Evolutionary conservation across 768 basidiomycete species (phyloP).

Genomic region (Boletus subparvulus): DNA sequence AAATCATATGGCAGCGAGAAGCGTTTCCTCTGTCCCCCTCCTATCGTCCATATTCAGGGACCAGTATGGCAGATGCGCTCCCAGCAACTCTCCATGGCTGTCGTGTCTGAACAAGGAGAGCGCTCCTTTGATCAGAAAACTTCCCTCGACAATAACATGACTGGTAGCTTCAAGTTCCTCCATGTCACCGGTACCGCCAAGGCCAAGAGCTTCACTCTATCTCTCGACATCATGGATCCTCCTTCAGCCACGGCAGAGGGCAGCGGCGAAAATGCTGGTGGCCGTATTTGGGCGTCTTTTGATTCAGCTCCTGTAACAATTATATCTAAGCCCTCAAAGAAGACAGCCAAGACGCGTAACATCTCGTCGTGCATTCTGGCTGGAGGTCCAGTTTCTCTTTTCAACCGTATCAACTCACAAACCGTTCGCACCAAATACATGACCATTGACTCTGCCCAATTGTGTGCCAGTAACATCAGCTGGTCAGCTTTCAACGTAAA

Average conservation of each 20-base stretch:
- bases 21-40: slow-evolving; percentile 90
- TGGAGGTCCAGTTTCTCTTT: slow-evolving; percentile 86
- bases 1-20: slow-evolving; percentile 97
- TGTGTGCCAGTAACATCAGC: slow-evolving; percentile 85
- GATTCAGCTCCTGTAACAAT: slow-evolving; percentile 91
- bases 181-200: slow-evolving; percentile 88
- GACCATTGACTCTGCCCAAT: slow-evolving; percentile 81
- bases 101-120: slow-evolving; percentile 81
- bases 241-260: slow-evolving; percentile 47
- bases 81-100: slow-evolving; percentile 81
- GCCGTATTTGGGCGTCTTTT: slow-evolving; percentile 87
- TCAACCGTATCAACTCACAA: slow-evolving; percentile 96
- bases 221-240: slow-evolving; percentile 82
- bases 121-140: slow-evolving; percentile 85
- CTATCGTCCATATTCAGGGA: slow-evolving; percentile 89
- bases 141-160: slow-evolving; percentile 78
- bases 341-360: slow-evolving; percentile 93
- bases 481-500: slow-evolving; percentile 97
- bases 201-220: slow-evolving; percentile 85
- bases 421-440: slow-evolving; percentile 97
- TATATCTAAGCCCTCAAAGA: slow-evolving; percentile 97
- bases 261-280: slow-evolving; percentile 37
- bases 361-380: slow-evolving; percentile 88
- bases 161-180: slow-evolving; percentile 87
- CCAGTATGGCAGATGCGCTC: slow-evolving; percentile 81